Base-by-base conservation (phyloP, 2,329 filamentous ascomycete genomes). In the Lasiodiplodia theobromae region DNA sequence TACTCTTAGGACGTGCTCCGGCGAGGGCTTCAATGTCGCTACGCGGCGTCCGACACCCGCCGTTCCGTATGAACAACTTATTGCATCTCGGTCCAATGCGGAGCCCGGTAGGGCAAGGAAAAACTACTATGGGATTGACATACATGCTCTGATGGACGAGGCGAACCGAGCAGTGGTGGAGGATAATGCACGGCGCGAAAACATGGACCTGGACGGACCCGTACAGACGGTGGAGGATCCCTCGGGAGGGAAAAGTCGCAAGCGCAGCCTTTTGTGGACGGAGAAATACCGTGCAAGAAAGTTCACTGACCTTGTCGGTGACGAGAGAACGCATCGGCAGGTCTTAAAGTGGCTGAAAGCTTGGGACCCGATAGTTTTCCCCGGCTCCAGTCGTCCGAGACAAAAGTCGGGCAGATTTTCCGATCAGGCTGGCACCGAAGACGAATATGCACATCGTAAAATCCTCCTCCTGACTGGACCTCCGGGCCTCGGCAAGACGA, bases 301-400 rank as follows among this genome's bases (percentile, higher is more conserved):
- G 74, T 99, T 98, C 74, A 92, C 94, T 73, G 96, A 99, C 73
- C 85, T 99, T 0, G 93, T 97, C 58, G 96, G 96, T 34, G 96
- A 99, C 74, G 96, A 99, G 77, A 86, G 94, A 54, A 98, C 95
- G 31, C 96, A 99, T 79, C 89, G 96, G 70, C 87, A 91, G 69
- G 95, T 99, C 4, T 83, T 99, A 67, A 89, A 92, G 66, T 99
- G 96, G 96, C 83, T 99, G 52, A 99, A 98, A 82, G 86, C 87
- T 21, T 99, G 96, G 96, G 96, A 99, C 77, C 86, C 91, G 0
- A 85, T 97, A 31, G 96, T 99, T 0, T 99, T 98, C 72, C 95
- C 95, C 0, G 90, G 92, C 14, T 86, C 89, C 4, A 84, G 85
- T 58, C 92, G 87, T 74, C 82, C 86, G 16, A 92, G 87, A 71